phyloP scores from a whole-genome alignment of 176 grass and related monocot genomes.

The Ananas comosus region DNA sequence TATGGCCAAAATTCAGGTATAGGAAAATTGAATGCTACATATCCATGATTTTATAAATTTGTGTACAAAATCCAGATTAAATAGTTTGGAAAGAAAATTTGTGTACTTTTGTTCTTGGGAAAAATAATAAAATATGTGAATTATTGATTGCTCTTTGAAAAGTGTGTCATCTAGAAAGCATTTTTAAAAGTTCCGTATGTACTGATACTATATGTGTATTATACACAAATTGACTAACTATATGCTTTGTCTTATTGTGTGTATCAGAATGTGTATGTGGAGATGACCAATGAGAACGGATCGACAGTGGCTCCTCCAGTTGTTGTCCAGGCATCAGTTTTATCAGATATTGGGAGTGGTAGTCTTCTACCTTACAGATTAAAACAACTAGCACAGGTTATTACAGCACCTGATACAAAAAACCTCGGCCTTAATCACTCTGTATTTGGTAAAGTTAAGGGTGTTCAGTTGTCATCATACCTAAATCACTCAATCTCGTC shows the following conservation, averaged over 20 bases:
- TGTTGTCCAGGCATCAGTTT: conserved; percentile 38
- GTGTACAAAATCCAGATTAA: too few relatives aligned
- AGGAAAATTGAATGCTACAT: too few relatives aligned
- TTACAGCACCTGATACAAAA: conserved; percentile 34
- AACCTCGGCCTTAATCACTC: conserved; percentile 80
- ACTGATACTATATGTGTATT: too few relatives aligned
- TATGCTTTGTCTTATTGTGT: background rate
- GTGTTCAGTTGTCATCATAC: conserved; percentile 65
- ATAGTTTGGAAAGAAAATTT: too few relatives aligned
- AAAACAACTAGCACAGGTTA: conserved; percentile 62
- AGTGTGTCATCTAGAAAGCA: too few relatives aligned
- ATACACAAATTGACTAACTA: too few relatives aligned
- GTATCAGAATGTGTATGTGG: conserved; percentile 52
- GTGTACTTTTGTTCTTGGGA: background rate
- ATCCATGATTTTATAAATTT: too few relatives aligned
- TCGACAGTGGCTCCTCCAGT: conserved; percentile 53
- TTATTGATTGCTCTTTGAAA: too few relatives aligned
- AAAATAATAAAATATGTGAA: conserved; percentile 5
- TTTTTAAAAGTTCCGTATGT: too few relatives aligned
- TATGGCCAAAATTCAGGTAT: too few relatives aligned
- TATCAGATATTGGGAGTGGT: conserved; percentile 44
- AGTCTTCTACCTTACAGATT: conserved; percentile 66
- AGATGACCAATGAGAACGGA: conserved; percentile 52
- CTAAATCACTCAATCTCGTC: conserved; percentile 45
- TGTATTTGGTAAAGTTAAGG: conserved; percentile 81